These are phyloP conservation scores for Dipodascus albidus DNA, from an alignment of 805 yeast genomes.

Conservation along the genomic window DNA sequence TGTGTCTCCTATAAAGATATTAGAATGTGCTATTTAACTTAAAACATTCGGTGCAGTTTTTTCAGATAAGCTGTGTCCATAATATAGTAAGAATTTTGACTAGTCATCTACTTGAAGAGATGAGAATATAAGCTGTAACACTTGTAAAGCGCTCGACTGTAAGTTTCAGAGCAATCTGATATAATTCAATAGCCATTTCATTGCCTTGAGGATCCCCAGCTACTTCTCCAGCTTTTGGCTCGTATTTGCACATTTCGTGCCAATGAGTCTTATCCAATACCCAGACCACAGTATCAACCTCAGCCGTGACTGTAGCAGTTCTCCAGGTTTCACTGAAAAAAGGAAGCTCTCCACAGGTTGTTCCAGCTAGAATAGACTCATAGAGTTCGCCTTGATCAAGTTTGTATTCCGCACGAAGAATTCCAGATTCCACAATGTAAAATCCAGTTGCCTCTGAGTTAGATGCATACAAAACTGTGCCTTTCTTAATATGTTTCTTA, in stretches of 20 bases:
- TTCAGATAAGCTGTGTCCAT: too few relatives aligned
- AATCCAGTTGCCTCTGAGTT: constrained; percentile 42
- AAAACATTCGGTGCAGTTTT: too few relatives aligned
- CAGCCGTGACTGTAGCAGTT: constrained; percentile 42
- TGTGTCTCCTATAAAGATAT: too few relatives aligned
- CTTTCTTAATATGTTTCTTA: constrained; percentile 36
- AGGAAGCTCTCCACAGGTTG: constrained; percentile 57
- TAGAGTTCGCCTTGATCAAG: constrained; percentile 35
- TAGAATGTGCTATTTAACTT: too few relatives aligned
- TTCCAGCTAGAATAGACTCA: constrained; percentile 53
- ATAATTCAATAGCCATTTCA: constrained; percentile 51
- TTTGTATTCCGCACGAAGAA: constrained; percentile 39
- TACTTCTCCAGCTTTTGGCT: background rate
- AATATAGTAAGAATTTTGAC: too few relatives aligned
- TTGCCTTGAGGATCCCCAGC: constrained; percentile 30
- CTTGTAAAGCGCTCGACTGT: constrained; percentile 63
- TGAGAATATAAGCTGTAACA: constrained; percentile 63
- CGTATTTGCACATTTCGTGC: constrained; percentile 28
- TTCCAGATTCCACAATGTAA: constrained; percentile 49
- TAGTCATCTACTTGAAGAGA: constrained; percentile 27
- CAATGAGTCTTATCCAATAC: constrained; percentile 39
- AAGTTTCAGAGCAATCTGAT: constrained; percentile 48
- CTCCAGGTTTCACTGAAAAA: constrained; percentile 28
- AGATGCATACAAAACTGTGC: constrained; percentile 34
- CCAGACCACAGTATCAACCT: constrained; percentile 61